Evolutionary conservation across 73 alveolate species (phyloP).

Genomic region (Uronychia binucleata): DNA sequence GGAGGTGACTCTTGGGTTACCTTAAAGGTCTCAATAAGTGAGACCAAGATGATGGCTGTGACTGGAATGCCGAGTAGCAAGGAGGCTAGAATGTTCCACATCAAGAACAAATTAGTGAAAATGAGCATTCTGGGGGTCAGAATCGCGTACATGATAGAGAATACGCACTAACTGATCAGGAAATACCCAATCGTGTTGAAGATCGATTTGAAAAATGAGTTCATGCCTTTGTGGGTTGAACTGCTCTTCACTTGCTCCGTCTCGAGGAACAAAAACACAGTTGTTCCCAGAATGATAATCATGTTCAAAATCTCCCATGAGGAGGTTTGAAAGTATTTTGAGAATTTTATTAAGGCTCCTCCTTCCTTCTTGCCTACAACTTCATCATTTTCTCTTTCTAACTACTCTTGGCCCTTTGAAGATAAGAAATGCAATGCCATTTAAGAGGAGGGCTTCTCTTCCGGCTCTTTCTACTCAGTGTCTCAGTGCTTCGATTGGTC

Average conservation of each 20-base stretch:
- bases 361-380: too few species aligned
- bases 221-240: not conserved
- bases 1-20: not conserved
- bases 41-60: too few species aligned
- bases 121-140: not conserved
- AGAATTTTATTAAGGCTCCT: too few species aligned
- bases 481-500: too few species aligned
- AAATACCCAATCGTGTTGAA: not conserved
- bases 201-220: not conserved
- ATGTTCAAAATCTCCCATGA: not conserved
- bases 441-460: too few species aligned
- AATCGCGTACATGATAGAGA: not conserved
- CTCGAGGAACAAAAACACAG: not conserved
- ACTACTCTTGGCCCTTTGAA: too few species aligned
- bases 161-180: not conserved
- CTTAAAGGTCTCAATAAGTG: not conserved
- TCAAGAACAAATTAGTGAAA: not conserved
- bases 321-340: not conserved
- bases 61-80: not conserved
- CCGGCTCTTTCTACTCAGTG: too few species aligned
- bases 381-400: too few species aligned
- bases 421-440: too few species aligned
- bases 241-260: not conserved
- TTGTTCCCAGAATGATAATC: not conserved
- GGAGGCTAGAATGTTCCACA: not conserved